phyloP scores from a whole-genome alignment of 192 early-diverging fungal genomes.

The Coemansia aciculifera region DNA sequence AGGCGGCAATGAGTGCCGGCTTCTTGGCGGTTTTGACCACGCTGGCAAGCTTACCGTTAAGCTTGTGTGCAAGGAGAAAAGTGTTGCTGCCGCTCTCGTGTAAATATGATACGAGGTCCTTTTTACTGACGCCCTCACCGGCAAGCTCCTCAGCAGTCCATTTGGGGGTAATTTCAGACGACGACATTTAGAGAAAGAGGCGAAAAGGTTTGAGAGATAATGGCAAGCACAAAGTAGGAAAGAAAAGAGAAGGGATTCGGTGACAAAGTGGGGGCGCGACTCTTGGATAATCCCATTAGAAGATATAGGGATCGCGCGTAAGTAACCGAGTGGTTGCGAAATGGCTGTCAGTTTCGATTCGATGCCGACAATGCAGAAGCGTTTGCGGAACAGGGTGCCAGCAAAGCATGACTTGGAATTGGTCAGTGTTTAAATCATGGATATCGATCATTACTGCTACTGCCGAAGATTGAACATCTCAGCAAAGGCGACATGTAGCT shows the following conservation, averaged over 20 bases:
- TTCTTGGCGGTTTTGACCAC: slow-evolving; percentile 72
- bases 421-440: neutral
- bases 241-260: neutral
- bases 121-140: slow-evolving; percentile 68
- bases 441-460: neutral
- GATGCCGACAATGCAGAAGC: too few relatives aligned
- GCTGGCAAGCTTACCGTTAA: slow-evolving; percentile 69
- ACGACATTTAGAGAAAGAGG: slow-evolving; percentile 11
- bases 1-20: slow-evolving; percentile 61
- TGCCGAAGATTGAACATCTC: neutral
- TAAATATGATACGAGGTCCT: slow-evolving; percentile 67
- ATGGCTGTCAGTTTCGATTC: too few relatives aligned
- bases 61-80: slow-evolving; percentile 66
- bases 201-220: neutral
- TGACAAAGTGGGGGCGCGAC: neutral
- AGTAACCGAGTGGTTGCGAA: too few relatives aligned
- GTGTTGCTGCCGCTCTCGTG: slow-evolving; percentile 64
- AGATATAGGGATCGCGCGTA: too few relatives aligned
- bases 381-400: too few relatives aligned
- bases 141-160: slow-evolving; percentile 68
- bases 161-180: slow-evolving; percentile 24
- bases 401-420: neutral
- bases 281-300: too few relatives aligned
- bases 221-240: neutral
- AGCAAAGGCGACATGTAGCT: neutral